phyloP scores from a whole-genome alignment of 2,329 filamentous ascomycete genomes.

The Pseudogymnoascus sp. region DNA sequence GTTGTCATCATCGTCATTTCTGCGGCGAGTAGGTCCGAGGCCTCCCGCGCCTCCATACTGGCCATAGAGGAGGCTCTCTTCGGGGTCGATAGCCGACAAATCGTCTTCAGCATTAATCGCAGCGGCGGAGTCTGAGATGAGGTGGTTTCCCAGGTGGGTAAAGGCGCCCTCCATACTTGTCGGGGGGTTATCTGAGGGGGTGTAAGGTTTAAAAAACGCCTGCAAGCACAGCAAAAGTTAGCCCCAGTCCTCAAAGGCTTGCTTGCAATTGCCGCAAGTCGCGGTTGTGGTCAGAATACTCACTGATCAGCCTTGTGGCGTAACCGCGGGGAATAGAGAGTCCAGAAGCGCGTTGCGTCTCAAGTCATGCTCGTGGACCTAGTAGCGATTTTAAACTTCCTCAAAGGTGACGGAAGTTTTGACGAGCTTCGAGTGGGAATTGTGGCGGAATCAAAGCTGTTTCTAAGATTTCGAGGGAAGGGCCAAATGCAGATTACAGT shows the following conservation, averaged over 20 bases:
- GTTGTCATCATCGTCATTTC: constrained; percentile 79
- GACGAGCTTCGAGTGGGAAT: constrained; percentile 12
- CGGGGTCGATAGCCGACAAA: constrained; percentile 60
- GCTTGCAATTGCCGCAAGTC: neutral
- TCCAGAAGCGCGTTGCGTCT: constrained; percentile 18
- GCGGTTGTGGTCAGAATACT: neutral
- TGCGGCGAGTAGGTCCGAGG: constrained; percentile 36
- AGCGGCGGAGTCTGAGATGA: constrained; percentile 73
- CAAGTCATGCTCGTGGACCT: constrained; percentile 24
- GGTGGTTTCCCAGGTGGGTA: constrained; percentile 77
- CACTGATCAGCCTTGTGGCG: constrained; percentile 25
- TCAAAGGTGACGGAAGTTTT: constrained; percentile 10
- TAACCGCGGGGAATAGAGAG: constrained; percentile 17
- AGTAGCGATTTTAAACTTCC: constrained; percentile 10
- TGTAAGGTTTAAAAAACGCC: constrained; percentile 9
- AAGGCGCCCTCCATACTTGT: constrained; percentile 73
- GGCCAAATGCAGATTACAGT: constrained; percentile 9
- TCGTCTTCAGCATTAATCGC: constrained; percentile 84
- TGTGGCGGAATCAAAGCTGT: constrained; percentile 11
- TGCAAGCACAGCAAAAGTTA: constrained; percentile 12
- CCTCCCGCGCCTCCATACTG: constrained; percentile 53
- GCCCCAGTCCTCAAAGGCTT: constrained; percentile 1
- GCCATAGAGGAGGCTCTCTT: constrained; percentile 73
- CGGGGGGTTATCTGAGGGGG: constrained; percentile 11
- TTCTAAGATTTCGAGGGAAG: constrained; percentile 6